Base-by-base conservation (phyloP, 2,329 filamentous ascomycete genomes). In the Boeremia exigua region DNA sequence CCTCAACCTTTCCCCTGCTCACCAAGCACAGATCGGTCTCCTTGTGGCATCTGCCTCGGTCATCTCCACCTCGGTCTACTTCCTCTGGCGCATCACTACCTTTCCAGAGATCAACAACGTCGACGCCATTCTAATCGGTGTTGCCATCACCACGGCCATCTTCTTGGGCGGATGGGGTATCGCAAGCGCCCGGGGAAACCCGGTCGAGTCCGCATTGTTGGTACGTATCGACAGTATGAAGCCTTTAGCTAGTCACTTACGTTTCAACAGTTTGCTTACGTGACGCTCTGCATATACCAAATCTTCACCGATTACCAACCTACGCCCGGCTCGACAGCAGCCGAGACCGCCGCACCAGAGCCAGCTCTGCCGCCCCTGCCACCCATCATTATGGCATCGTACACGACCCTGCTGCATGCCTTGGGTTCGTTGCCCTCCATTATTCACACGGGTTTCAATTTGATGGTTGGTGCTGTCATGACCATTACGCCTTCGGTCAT, bases 231-330 rank as follows among this genome's bases (percentile, higher is more conserved):
- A 15, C 15, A 8, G 25, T 4, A n/a, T 14, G 2, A 15, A 6
- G 25, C 29, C 34, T 14, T 8, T 17, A 17, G 15, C 7, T 19
- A 37, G 33, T n/a, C 36, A 15, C 55, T 67, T 48, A 67, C 44
- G 12, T 14, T 11, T 10, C 14, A 30, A 25, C 48, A 79, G 76
- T 98, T 99, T 72, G 94, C 95, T 69, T 99, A 99, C 77, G 87
- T 97, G 58, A 95, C 96, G n/a, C 88, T 99, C 60, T 98, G 94
- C 80, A 90, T 98, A 71, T 99, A 98, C 79, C 95, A 99, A 77
- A 98, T 98, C 75, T 98, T 98, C 77, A 99, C 95, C 68, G 95
- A 99, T 78, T 98, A 98, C 78, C 86, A 94, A 65, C 92, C 95
- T 3, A 93, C 90, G 4, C 86, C 76, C 12, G 80, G 67, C 33